Evolutionary conservation across 1,139 yeast genomes (phyloP), one percentile per base, ranked within the genome.

Genomic region (Pichia inconspicua): DNA sequence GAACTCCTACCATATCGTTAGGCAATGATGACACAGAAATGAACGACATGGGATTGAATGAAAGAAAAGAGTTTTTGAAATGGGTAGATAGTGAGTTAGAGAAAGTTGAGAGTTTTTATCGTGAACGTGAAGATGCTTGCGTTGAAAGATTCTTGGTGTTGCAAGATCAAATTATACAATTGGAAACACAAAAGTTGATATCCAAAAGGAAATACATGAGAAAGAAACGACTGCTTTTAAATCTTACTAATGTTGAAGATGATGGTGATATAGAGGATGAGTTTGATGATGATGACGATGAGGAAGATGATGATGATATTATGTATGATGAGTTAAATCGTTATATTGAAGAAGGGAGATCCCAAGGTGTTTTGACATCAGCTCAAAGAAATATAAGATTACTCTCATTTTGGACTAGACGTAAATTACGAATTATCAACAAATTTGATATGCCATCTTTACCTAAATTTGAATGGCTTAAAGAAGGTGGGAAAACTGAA

Each of bases 141-240:
- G 72, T 79, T 43, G 78, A 78, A 49, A 69, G 90, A 52, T 82
- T 77, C 56, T 65, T 80, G 15, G 62, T 82, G 10, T 62, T 87
- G 25, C 85, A 84, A 57, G 85, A 79, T 55, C 95, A 86, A 61
- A 62, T 87, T 42, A 74, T 74, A 53, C 82, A 79, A 53, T 61
- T 86, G 51, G 70, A 78, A 47, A 80, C 78, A 42, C 90, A 84
- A 56, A 72, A 71, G 46, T 49, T 41, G 43, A 59, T 12, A 43
- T 60, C 42, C 7, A 51, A 50, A 51, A 56, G 41, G 49, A 59
- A 47, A 45, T 55, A 49, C 50, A 37, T 37, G 17, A 30, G 28
- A 14, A 5, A 36, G 10, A 39, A 39, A n/a, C 17, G 40, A n/a
- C n/a, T 25, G 5, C 28, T 37, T 11, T 8, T 25, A 14, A 34